Evolutionary conservation across 164 flowering plant species (phyloP), one percentile per base, ranked within the genome.

Genomic region (Vitis rotundifolia): DNA sequence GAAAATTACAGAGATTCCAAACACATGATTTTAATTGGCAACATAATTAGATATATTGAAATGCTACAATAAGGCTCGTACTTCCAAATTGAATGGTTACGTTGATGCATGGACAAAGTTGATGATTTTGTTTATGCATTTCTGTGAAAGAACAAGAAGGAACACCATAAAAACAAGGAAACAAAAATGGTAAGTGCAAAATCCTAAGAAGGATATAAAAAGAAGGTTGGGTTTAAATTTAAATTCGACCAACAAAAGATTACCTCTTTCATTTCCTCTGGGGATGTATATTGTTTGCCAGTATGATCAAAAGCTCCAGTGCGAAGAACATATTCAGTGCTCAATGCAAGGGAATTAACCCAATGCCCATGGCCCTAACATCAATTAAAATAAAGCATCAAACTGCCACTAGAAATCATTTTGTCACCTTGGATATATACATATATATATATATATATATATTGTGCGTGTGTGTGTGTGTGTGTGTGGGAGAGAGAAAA

Each of bases 221-320:
- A 16, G 15, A 52, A 11, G 5, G 31, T 11, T 11, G 44, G 63
- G 37, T n/a, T n/a, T 10, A 53, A 9, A 56, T 11, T 1, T 8
- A 13, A 8, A 9, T 12, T 51, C 31, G 16, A 3, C 66, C 47
- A 51, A 22, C 11, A 31, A 54, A 49, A 52, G 47, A 51, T 10
- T 76, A 95, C 99, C 94, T 89, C 80, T 71, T 95, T 90, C 97
- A 93, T 90, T 84, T 95, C 97, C 73, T 91, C 94, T 0, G 97
- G 90, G 68, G 94, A 85, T 61, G 93, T 79, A 83, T 73, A 90
- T 10, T 83, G 82, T 73, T 90, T 95, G 51, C 92, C 80, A 13
- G 89, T 85, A 72, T 95, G 96, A 77, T 95, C 97, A 84, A 86
- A 95, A 49, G 98, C 97, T 69, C 99, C 99, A 29, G 98, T 95